Evolutionary conservation across 225 moss, liverwort and hornwort genomes (phyloP), one percentile per base, ranked within the genome.

Genomic region (Polytrichum formosum): DNA sequence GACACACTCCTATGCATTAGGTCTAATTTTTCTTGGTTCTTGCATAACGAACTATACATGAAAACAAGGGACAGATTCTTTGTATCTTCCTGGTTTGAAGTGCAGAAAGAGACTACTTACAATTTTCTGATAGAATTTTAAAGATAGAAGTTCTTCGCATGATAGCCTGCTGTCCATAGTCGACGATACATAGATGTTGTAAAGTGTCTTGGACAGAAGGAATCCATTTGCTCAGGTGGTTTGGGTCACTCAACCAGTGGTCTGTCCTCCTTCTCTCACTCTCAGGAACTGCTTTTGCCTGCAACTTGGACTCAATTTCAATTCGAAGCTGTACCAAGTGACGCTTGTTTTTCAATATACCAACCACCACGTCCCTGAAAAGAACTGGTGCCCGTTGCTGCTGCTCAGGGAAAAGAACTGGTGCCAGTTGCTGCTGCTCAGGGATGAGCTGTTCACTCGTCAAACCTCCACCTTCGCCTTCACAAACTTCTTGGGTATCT

Each of bases 111-210:
- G 28, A 63, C 5, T 13, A 74, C 87, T 83, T 69, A 87, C 87
- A 83, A 26, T 0, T 10, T 1, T 72, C 56, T 5, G 87, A 87
- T 3, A 87, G 29, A 23, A 81, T 54, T 54, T 20, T 59, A 4
- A 83, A 59, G 25, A 83, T 72, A 16, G 26, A 63, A 5, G 87
- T 78, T 55, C 65, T 35, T 4, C 76, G 80, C 87, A 83, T 76
- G 23, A 87, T 78, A 0, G 87, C 87, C 30, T 83, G 87, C 73
- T 80, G 87, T 3, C 87, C 87, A 23, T 87, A 87, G 46, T 87
- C 87, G 9, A 83, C 76, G 4, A 87, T 61, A 64, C 87, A 83
- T 2, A 87, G 3, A 67, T 80, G 80, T 26, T 76, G 17, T 13
- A 87, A 72, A 61, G 54, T 68, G 0, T 0, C 33, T 0, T 53